Conservation (phyloP, 2,329 filamentous ascomycete genomes). For the Claviceps fusiformis region DNA sequence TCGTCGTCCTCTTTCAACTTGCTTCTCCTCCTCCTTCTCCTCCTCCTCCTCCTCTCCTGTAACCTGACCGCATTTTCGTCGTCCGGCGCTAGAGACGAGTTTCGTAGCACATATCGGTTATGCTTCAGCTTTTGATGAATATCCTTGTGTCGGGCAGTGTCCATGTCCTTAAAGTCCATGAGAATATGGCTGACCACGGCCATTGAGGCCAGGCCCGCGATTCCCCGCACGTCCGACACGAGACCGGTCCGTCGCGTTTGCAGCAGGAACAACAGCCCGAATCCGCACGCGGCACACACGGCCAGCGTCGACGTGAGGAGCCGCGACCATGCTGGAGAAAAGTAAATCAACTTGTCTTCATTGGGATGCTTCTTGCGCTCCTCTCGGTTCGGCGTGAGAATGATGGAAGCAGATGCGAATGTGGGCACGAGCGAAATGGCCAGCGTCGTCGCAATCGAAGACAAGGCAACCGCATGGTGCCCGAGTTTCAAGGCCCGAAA, state of each 20-base stretch:
- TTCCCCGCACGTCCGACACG: constrained; percentile 54
- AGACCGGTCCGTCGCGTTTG: constrained; percentile 51
- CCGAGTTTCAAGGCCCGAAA: constrained; percentile 45
- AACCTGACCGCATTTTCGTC: constrained; percentile 30
- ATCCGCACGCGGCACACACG: constrained; percentile 44
- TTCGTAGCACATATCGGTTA: constrained; percentile 54
- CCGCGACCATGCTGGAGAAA: constrained; percentile 47
- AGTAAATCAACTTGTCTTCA: constrained; percentile 37
- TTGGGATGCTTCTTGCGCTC: constrained; percentile 28
- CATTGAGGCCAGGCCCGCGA: constrained; percentile 63
- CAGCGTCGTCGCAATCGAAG: constrained; percentile 49
- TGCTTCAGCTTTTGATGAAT: constrained; percentile 56
- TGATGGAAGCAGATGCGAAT: constrained; percentile 48
- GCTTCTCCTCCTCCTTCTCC: constrained; percentile 20
- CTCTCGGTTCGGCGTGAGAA: constrained; percentile 38
- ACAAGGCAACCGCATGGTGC: constrained; percentile 56
- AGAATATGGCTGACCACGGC: constrained; percentile 60
- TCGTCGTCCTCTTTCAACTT: constrained; percentile 34
- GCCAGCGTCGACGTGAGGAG: constrained; percentile 42
- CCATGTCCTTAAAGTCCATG: constrained; percentile 60
- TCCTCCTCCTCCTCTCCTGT: constrained; percentile 12
- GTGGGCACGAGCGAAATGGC: constrained; percentile 58
- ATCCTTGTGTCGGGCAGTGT: constrained; percentile 49
- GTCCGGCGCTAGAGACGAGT: constrained; percentile 56
- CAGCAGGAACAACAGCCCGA: constrained; percentile 45